A percentile compares a stretch with the other conserved stretches of the same genome.
Conservation (phyloP, 2,329 filamentous ascomycete species). For the Laburnicola sp. region DNA sequence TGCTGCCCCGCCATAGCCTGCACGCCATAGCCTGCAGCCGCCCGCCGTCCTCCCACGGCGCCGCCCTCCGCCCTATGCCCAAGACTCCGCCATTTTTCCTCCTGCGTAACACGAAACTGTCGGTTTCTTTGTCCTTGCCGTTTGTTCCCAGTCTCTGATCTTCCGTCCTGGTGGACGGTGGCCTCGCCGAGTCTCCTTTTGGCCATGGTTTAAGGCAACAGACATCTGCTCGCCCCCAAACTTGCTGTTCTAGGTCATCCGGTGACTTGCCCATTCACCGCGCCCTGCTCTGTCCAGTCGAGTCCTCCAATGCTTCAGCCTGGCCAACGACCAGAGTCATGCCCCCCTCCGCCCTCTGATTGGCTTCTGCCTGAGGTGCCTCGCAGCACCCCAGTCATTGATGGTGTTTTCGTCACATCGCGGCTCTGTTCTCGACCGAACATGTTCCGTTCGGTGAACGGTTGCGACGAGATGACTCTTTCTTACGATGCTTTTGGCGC, state of each 20-base stretch:
- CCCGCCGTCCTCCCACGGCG: constrained; percentile 5
- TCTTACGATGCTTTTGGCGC: constrained; percentile 10
- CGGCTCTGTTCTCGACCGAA: constrained; percentile 21
- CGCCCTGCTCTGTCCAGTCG: constrained; percentile 12
- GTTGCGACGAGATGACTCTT: constrained; percentile 30
- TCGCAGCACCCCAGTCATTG: constrained; percentile 31
- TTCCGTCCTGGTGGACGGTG: constrained; percentile 4
- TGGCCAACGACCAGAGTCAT: constrained; percentile 20
- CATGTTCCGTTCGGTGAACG: constrained; percentile 21
- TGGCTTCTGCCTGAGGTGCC: constrained; percentile 31
- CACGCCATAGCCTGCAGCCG: constrained; percentile 3
- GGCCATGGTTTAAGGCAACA: constrained; percentile 22
- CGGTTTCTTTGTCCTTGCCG: constrained; percentile 7
- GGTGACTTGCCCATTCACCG: constrained; percentile 31
- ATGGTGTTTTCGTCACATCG: constrained; percentile 15
- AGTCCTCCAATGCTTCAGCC: constrained; percentile 26
- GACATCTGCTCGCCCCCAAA: constrained; percentile 26
- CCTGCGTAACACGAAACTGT: constrained; percentile 1
- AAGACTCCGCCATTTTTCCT: constrained; percentile 13
- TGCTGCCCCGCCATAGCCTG: constrained; percentile 9
- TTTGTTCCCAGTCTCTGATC: constrained; percentile 8
- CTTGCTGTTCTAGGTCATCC: constrained; percentile 25
- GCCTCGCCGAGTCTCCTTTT: neutral
- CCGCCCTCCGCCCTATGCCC: constrained; percentile 7
- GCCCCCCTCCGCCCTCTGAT: constrained; percentile 13